Percentiles rank a stretch among this genome's conserved stretches.
These are phyloP conservation scores for Irpex sp. DNA, from an alignment of 1,284 basidiomycete genomes.

Conservation along the genomic window DNA sequence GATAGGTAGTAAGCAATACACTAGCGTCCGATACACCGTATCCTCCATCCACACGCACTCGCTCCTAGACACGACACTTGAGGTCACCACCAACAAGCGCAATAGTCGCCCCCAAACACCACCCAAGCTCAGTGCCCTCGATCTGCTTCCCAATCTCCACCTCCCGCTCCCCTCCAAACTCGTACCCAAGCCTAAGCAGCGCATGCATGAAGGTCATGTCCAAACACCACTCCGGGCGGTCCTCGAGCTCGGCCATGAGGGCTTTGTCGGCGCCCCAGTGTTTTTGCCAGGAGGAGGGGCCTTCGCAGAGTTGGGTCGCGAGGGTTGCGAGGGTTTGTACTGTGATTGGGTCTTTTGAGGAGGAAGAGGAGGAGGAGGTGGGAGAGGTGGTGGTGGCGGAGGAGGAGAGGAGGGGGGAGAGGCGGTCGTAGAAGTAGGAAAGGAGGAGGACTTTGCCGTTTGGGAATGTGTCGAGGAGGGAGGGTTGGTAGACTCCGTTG, in stretches of 20 bases:
- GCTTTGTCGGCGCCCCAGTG: slow-evolving; percentile 48
- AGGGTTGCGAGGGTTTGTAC: slow-evolving; percentile 63
- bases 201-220: slow-evolving; percentile 96
- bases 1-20: background rate
- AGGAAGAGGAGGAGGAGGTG: slow-evolving; percentile 56
- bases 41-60: background rate
- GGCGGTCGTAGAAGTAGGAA: slow-evolving; percentile 97
- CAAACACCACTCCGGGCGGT: slow-evolving; percentile 90
- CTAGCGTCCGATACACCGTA: background rate
- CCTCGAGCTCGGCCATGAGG: slow-evolving; percentile 76
- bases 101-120: slow-evolving; percentile 87
- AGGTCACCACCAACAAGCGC: slow-evolving; percentile 66
- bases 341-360: slow-evolving; percentile 35
- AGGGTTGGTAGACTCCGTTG: slow-evolving; percentile 96
- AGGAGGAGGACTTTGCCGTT: slow-evolving; percentile 78
- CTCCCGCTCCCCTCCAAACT: slow-evolving; percentile 66
- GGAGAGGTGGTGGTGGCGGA: slow-evolving; percentile 55
- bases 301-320: slow-evolving; percentile 71
- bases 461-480: slow-evolving; percentile 87
- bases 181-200: slow-evolving; percentile 81
- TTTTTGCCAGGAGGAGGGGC: slow-evolving; percentile 60
- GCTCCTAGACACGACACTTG: slow-evolving; percentile 39
- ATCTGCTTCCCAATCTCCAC: slow-evolving; percentile 88
- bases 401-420: slow-evolving; percentile 69
- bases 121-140: slow-evolving; percentile 90